Conservation (phyloP, 148 eudicot genomes). For the Chenopodium suecicum region DNA sequence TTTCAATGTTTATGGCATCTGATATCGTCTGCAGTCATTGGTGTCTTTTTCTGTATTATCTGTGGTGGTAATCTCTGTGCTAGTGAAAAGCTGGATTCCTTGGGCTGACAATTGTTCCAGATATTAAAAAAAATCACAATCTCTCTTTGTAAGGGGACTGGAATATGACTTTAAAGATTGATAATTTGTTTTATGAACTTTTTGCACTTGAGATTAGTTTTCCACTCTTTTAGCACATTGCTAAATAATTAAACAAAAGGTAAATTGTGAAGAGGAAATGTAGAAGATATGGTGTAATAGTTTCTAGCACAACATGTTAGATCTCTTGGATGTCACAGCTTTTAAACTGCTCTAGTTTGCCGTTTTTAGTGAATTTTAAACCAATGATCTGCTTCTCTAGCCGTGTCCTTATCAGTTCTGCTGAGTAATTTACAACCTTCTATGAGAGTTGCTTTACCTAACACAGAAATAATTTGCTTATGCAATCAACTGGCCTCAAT, state of each 20-base stretch:
- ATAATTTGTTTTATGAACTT: not conserved
- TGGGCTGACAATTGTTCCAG: not conserved
- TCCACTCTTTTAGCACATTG: not conserved
- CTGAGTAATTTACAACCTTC: not conserved
- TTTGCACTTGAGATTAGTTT: not conserved
- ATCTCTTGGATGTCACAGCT: not conserved
- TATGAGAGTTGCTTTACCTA: not conserved
- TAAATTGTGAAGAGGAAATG: too few species aligned
- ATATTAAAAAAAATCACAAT: not conserved
- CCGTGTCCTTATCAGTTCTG: not conserved
- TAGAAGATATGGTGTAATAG: too few species aligned
- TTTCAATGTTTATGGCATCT: not conserved
- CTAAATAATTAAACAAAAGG: not conserved
- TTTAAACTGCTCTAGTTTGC: too few species aligned
- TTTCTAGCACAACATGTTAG: not conserved
- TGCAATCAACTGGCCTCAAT: not conserved
- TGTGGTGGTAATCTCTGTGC: not conserved
- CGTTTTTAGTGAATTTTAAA: not conserved
- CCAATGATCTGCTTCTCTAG: not conserved
- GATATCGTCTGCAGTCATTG: not conserved
- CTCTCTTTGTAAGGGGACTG: not conserved
- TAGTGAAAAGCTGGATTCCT: not conserved
- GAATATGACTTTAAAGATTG: not conserved
- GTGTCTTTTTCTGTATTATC: not conserved
- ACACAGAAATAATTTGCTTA: not conserved